These are phyloP conservation scores for Stemphylium vesicarium DNA, from an alignment of 2,329 filamentous ascomycete species.

Conservation along the genomic window DNA sequence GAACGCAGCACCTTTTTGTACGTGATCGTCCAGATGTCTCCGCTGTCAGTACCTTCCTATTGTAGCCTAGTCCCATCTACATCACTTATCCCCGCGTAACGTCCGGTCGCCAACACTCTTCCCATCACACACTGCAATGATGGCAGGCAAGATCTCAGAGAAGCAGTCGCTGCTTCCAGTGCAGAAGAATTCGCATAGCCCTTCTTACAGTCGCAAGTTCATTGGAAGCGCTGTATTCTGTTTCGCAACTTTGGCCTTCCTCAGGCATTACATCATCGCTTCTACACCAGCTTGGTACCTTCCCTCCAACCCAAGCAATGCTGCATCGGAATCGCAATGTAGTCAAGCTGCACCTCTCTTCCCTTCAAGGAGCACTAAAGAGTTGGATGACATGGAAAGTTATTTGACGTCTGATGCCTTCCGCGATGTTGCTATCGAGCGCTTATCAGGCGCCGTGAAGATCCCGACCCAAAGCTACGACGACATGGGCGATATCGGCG, in stretches of 20 bases:
- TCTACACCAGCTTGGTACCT: constrained; percentile 27
- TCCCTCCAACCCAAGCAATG: background rate
- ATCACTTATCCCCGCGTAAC: constrained; percentile 11
- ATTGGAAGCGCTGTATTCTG: constrained; percentile 6
- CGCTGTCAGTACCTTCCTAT: constrained; percentile 9
- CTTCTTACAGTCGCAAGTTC: constrained; percentile 5
- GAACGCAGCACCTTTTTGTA: background rate
- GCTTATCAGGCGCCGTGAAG: constrained; percentile 57
- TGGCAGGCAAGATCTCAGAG: constrained; percentile 20
- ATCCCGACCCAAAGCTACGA: constrained; percentile 64
- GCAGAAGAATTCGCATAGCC: background rate
- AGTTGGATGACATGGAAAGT: constrained; percentile 36
- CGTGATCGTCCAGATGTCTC: background rate
- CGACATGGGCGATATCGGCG: constrained; percentile 60
- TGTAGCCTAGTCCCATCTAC: constrained; percentile 3
- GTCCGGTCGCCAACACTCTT: background rate
- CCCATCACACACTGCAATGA: constrained; percentile 9
- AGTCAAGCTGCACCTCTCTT: constrained; percentile 37
- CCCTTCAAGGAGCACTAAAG: constrained; percentile 31
- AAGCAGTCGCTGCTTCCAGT: constrained; percentile 5
- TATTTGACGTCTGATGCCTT: constrained; percentile 39
- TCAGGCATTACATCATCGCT: constrained; percentile 12
- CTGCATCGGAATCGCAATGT: constrained; percentile 25
- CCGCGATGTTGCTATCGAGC: constrained; percentile 39
- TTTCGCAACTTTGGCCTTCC: constrained; percentile 2